Conservation (phyloP, 2,329 filamentous ascomycete genomes). For the Alternaria incomplexa region DNA sequence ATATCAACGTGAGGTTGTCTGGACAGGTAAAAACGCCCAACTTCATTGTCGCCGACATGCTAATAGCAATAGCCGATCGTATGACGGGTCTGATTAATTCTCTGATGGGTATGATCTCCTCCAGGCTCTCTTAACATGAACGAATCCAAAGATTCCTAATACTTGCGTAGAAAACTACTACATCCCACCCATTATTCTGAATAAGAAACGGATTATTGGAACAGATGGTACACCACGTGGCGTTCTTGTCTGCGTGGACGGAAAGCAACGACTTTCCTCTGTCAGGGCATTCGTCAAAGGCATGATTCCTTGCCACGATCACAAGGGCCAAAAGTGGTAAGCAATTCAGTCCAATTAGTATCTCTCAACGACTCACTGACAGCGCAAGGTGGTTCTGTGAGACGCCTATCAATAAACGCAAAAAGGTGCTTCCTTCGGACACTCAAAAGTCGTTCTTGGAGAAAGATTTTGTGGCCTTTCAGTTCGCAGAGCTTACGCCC, state of each 20-base stretch:
- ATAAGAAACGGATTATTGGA: conserved; percentile 33
- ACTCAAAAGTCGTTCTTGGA: conserved; percentile 47
- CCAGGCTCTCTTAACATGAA: neutral
- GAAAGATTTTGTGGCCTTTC: conserved; percentile 52
- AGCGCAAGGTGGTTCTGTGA: conserved; percentile 33
- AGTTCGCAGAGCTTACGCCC: conserved; percentile 49
- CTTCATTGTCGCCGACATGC: neutral
- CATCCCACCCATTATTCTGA: conserved; percentile 58
- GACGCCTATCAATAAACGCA: conserved; percentile 7
- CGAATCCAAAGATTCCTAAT: neutral
- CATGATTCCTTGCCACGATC: conserved; percentile 53
- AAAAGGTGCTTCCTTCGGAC: conserved; percentile 44
- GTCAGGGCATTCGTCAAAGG: conserved; percentile 54
- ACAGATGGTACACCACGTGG: conserved; percentile 22
- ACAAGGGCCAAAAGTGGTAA: conserved; percentile 52
- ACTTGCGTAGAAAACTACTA: conserved; percentile 46
- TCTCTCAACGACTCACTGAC: conserved; percentile 6
- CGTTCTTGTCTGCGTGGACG: conserved; percentile 28
- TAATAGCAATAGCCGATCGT: conserved; percentile 28
- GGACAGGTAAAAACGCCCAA: conserved; percentile 35
- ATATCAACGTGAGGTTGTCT: conserved; percentile 57
- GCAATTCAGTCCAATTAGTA: neutral
- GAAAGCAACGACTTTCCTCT: conserved; percentile 57
- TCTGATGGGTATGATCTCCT: conserved; percentile 36
- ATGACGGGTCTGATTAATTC: conserved; percentile 46